phyloP scores from a whole-genome alignment of 169 alveolate genomes.

The Besnoitia besnoiti region DNA sequence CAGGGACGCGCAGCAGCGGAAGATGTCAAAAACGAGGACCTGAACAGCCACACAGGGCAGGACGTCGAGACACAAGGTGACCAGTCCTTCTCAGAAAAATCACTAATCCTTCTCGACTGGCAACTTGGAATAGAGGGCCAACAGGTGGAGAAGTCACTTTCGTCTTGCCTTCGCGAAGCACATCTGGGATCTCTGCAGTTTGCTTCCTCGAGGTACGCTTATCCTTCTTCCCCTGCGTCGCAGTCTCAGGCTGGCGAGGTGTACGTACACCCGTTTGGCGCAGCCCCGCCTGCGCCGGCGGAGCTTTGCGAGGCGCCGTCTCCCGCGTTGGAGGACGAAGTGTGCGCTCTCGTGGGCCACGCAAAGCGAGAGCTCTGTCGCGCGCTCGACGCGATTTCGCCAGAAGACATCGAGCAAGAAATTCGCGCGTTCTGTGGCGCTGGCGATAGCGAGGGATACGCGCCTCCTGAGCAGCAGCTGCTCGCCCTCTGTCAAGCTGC shows the following conservation, averaged over 20 bases:
- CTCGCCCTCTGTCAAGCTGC: background rate
- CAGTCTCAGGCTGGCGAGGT: too few species aligned
- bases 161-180: background rate
- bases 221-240: background rate
- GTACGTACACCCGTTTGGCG: too few species aligned
- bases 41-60: too few species aligned
- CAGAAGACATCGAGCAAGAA: background rate
- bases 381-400: background rate
- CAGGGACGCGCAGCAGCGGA: background rate
- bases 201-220: too few species aligned
- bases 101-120: conserved; percentile 16
- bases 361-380: background rate
- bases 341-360: background rate
- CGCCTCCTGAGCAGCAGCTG: conserved; percentile 28
- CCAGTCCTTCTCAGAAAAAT: background rate
- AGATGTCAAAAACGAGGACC: background rate
- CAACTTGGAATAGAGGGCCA: background rate
- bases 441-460: background rate
- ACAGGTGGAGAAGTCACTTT: background rate
- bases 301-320: background rate
- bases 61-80: too few species aligned
- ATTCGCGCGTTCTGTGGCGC: background rate
- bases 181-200: too few species aligned
- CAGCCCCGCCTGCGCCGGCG: too few species aligned
- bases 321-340: background rate